Conservation (phyloP, 192 early-diverging fungal species). For the Lobosporangium transversale region DNA sequence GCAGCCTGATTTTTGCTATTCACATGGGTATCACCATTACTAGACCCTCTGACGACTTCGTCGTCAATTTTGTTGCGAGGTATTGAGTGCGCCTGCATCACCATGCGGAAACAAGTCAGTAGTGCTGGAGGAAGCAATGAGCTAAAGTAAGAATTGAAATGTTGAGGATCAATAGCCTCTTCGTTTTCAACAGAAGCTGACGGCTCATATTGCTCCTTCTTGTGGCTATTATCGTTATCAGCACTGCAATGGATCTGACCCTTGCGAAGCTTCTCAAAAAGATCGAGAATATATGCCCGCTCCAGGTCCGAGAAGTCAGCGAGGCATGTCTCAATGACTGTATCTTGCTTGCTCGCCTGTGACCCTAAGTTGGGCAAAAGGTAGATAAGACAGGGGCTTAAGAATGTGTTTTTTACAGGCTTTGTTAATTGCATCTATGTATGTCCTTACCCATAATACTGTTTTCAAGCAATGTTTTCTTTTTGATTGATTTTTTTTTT, state of each 20-base stretch:
- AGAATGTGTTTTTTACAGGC: no score
- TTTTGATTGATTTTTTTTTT: no score
- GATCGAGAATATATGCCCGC: slow-evolving; percentile 11
- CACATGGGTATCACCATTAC: not conserved
- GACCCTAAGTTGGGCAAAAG: no score
- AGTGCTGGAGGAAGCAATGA: slow-evolving; percentile 32
- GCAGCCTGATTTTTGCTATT: not conserved
- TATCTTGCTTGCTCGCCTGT: slow-evolving; percentile 47
- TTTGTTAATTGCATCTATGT: no score
- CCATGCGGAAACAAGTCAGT: slow-evolving; percentile 37
- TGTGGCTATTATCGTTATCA: not conserved
- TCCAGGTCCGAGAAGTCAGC: slow-evolving; percentile 43
- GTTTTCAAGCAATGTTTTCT: no score
- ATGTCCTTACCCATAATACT: no score
- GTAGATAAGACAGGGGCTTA: no score
- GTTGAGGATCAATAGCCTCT: slow-evolving; percentile 28
- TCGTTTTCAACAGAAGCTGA: not conserved
- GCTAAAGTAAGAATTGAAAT: slow-evolving; percentile 35
- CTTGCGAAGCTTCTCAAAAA: slow-evolving; percentile 33
- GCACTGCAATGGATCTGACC: not conserved
- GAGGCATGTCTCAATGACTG: slow-evolving; percentile 33
- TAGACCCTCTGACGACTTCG: not conserved
- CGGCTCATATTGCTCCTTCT: slow-evolving; percentile 4
- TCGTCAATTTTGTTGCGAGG: slow-evolving; percentile 25
- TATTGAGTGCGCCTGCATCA: slow-evolving; percentile 43